Evolutionary conservation across 176 grass and related monocot species (phyloP).

Genomic region (Phragmites australis): DNA sequence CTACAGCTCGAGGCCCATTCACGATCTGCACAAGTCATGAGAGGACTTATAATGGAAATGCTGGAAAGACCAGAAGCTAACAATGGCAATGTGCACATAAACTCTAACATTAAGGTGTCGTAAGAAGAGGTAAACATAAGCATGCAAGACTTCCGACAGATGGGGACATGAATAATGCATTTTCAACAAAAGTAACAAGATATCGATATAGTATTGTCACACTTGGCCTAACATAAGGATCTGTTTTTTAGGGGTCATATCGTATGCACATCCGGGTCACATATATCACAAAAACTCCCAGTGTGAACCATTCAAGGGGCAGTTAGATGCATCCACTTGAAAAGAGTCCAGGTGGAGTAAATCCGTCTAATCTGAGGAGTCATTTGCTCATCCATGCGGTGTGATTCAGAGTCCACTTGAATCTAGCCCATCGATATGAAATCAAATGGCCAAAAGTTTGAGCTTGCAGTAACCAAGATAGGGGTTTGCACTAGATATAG

Average conservation of each 20-base stretch:
- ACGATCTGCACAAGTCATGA: constrained; percentile 66
- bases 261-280: neutral
- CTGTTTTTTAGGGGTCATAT: too few species aligned
- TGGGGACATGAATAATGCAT: neutral
- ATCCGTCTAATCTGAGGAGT: neutral
- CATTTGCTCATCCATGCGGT: neutral
- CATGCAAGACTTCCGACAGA: neutral
- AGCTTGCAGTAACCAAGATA: neutral
- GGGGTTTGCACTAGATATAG: too few species aligned
- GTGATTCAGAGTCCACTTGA: neutral
- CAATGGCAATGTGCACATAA: neutral
- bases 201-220: neutral
- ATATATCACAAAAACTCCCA: neutral
- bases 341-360: neutral
- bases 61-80: neutral
- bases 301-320: neutral
- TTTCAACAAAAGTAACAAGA: neutral
- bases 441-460: neutral
- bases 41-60: constrained; percentile 3
- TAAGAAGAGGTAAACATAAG: constrained; percentile 7
- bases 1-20: constrained; percentile 76
- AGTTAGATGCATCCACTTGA: neutral
- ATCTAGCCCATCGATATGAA: neutral
- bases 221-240: neutral
- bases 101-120: neutral